phyloP scores from a whole-genome alignment of 768 basidiomycete genomes.

The Postia placenta region DNA sequence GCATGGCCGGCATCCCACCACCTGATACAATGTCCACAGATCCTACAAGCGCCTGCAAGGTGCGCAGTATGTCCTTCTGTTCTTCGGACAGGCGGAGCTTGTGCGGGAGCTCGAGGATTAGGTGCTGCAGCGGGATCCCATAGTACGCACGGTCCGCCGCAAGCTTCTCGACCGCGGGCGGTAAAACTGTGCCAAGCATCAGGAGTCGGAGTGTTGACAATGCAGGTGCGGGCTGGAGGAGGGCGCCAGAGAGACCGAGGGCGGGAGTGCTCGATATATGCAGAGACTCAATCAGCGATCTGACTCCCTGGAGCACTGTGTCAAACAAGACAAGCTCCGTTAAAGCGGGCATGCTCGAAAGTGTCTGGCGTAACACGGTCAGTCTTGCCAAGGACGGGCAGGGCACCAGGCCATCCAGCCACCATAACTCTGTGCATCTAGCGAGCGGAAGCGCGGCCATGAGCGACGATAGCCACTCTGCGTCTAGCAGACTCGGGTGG shows the following conservation, averaged over 20 bases:
- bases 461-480: background rate
- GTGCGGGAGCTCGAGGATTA: background rate
- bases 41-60: background rate
- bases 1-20: background rate
- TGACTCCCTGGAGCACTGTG: background rate
- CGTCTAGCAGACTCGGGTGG: background rate
- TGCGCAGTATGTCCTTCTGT: background rate
- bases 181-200: background rate
- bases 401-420: background rate
- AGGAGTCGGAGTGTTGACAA: background rate
- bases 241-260: too few species aligned
- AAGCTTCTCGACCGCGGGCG: background rate
- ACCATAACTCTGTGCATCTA: background rate
- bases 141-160: background rate
- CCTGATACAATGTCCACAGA: background rate
- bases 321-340: background rate
- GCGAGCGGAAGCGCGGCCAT: background rate
- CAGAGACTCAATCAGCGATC: background rate
- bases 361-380: background rate
- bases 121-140: background rate
- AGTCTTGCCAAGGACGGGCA: background rate
- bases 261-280: background rate
- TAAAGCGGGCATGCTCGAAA: background rate
- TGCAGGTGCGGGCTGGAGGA: background rate
- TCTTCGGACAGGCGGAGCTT: background rate